Percentiles rank a stretch among this genome's conserved stretches.
Evolutionary conservation across 371 early-diverging fungal genomes (phyloP).

Genomic region (Mucor velutinosus): DNA sequence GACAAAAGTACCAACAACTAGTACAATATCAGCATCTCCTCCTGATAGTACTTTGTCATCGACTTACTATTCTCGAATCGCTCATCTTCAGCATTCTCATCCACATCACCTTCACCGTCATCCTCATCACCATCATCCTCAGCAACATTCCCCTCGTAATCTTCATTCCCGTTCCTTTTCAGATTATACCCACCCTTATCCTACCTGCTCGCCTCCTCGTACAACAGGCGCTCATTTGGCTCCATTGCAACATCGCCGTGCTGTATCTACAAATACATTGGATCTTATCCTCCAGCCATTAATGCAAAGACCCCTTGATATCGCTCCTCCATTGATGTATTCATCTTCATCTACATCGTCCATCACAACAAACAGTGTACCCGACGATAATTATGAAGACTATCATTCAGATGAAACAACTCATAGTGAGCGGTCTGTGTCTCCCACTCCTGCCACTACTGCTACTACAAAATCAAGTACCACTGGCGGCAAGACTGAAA

Average conservation of each 20-base stretch:
- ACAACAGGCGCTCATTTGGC: constrained; percentile 15
- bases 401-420: constrained; percentile 12
- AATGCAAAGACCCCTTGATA: constrained; percentile 17
- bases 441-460: not conserved
- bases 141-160: constrained; percentile 27
- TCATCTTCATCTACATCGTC: constrained; percentile 33
- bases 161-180: constrained; percentile 53
- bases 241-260: constrained; percentile 40
- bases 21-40: not conserved
- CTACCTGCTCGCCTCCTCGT: constrained; percentile 19
- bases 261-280: constrained; percentile 45
- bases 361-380: constrained; percentile 28
- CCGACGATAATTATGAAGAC: constrained; percentile 3
- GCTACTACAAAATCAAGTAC: not conserved
- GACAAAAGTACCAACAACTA: not conserved
- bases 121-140: not conserved
- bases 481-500: constrained; percentile 6
- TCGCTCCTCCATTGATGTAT: constrained; percentile 7
- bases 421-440: not conserved
- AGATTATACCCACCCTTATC: constrained; percentile 52
- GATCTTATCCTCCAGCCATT: constrained; percentile 40
- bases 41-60: not conserved
- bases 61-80: constrained; percentile 17
- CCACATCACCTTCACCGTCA: constrained; percentile 6
- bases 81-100: constrained; percentile 16